Conservation (phyloP, 2,329 filamentous ascomycete species). For the Epichloe glyceriae region DNA sequence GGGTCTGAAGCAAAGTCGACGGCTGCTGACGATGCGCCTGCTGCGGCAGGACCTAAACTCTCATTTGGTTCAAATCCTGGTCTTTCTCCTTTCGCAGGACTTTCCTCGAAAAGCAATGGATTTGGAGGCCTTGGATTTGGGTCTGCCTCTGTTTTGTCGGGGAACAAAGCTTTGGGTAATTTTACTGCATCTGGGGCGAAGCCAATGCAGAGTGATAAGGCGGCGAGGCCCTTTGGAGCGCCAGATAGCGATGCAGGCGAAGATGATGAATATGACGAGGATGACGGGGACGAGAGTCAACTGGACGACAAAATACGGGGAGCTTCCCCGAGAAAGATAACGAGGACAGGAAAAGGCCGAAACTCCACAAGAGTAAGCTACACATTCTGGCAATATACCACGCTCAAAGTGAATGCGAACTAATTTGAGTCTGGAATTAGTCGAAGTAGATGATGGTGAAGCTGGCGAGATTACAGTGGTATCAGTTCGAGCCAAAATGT, state of each 20-base stretch:
- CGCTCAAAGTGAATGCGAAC: not conserved
- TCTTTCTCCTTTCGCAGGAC: constrained; percentile 34
- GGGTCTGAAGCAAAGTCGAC: not conserved
- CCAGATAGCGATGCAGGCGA: constrained; percentile 49
- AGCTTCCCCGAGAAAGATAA: constrained; percentile 39
- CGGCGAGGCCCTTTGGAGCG: constrained; percentile 64
- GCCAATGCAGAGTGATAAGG: constrained; percentile 42
- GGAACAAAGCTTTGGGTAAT: constrained; percentile 40
- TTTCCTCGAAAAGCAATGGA: constrained; percentile 27
- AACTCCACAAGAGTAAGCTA: constrained; percentile 55
- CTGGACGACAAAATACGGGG: constrained; percentile 33
- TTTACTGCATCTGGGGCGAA: constrained; percentile 53
- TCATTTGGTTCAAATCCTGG: constrained; percentile 31
- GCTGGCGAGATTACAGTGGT: constrained; percentile 66
- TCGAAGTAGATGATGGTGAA: constrained; percentile 72
- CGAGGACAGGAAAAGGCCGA: constrained; percentile 52
- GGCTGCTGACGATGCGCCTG: constrained; percentile 9
- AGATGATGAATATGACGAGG: constrained; percentile 27
- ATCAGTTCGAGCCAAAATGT: constrained; percentile 71
- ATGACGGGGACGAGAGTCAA: constrained; percentile 27
- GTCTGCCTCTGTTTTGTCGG: constrained; percentile 23
- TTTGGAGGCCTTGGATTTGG: constrained; percentile 34
- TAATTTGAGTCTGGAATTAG: constrained; percentile 24
- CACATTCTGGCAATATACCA: not conserved
- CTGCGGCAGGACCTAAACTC: constrained; percentile 29